Base-by-base conservation (phyloP, 228 moss, liverwort and hornwort genomes). In the Sphagnum magellanicum region DNA sequence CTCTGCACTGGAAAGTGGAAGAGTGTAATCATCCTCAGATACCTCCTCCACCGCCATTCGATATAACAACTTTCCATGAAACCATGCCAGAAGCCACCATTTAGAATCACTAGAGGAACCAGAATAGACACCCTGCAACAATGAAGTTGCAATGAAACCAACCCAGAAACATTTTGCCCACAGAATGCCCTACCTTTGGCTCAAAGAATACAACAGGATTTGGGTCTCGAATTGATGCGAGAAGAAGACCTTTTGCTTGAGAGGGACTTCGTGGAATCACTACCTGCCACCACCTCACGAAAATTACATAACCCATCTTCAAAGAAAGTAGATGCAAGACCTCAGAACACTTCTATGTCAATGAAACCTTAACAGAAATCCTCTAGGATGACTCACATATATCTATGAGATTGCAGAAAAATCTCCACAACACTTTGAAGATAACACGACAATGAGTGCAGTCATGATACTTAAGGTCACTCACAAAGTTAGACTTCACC, bases 151-250 rank as follows among this genome's bases (percentile, higher is more conserved):
- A 32, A 32, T 32, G 32, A 32, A 32, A 32, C 32, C 32, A 32
- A 32, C 32, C 32, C 32, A 32, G 32, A 32, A 32, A 32, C 32
- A 32, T 32, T 32, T 32, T 32, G 32, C 32, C 32, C 32, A 32
- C 32, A 32, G 32, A 32, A 32, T 9, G 48, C 5, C 63, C 63
- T 59, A 91, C 93, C 91, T 91, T 93, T 6, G 87, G 90, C 74
- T 97, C 88, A 69, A 97, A 93, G 68, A 90, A 90, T 61, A 93
- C 78, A n/a, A 93, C 88, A 62, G 97, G 93, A 51, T 91, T 97
- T 53, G 87, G 88, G 77, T 93, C 97, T 67, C 91, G 84, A 74
- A 97, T 91, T 14, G 88, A 86, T 62, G 88, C 80, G n/a, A 98
- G 87, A 46, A 98, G 86, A 5, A 91, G 88, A 4, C 87, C 93